Conservation (phyloP, 371 early-diverging fungal genomes). For the Aphelidium insulamus region DNA sequence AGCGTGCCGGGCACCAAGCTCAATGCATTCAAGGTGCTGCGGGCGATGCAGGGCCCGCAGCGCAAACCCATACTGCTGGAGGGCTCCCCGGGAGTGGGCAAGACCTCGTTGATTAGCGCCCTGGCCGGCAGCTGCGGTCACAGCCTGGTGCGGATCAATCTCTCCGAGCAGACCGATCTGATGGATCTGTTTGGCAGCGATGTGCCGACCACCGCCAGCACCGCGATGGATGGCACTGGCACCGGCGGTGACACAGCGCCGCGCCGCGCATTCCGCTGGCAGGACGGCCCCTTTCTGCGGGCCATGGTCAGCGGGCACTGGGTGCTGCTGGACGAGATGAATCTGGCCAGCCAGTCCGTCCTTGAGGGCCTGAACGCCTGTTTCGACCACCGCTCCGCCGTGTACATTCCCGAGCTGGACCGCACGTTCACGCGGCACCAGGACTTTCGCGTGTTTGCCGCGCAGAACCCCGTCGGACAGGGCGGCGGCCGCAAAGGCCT, state of each 20-base stretch:
- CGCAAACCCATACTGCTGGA: constrained; percentile 89
- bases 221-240: not conserved
- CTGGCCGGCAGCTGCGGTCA: constrained; percentile 65
- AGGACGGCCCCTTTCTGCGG: constrained; percentile 88
- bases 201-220: constrained; percentile 31
- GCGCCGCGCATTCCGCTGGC: constrained; percentile 79
- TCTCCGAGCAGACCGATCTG: constrained; percentile 97
- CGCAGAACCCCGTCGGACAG: constrained; percentile 92
- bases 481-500: constrained; percentile 97
- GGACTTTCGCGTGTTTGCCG: constrained; percentile 91
- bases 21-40: constrained; percentile 75
- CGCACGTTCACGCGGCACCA: constrained; percentile 50
- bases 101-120: constrained; percentile 80
- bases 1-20: too few species aligned
- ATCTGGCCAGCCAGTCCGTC: constrained; percentile 96
- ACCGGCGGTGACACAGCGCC: constrained; percentile 19
- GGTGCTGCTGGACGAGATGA: constrained; percentile 98
- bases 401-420: constrained; percentile 86
- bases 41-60: constrained; percentile 63
- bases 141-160: constrained; percentile 82
- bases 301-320: constrained; percentile 92
- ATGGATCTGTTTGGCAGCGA: constrained; percentile 98
- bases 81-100: constrained; percentile 95
- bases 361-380: constrained; percentile 98
- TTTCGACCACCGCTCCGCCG: constrained; percentile 90